A percentile compares a stretch with the other conserved stretches of the same genome.
Evolutionary conservation across 805 yeast genomes (phyloP).

Genomic region (Cyberlindnera mycetangii): DNA sequence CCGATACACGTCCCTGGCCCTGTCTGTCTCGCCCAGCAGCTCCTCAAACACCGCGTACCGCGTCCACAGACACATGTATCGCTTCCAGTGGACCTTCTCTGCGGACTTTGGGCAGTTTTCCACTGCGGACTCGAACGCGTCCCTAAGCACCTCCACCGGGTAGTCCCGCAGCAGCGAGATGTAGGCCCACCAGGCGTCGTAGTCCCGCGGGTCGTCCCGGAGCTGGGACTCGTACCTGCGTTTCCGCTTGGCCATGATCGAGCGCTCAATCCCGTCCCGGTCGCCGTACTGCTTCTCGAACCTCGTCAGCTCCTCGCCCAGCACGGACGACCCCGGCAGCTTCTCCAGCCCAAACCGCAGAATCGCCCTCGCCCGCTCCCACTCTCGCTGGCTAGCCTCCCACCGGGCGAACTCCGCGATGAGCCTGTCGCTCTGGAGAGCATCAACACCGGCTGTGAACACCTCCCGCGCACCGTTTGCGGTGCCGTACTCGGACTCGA

Average conservation of each 20-base stretch:
- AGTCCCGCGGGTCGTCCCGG: slow-evolving; percentile 48
- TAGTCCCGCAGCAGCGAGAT: slow-evolving; percentile 48
- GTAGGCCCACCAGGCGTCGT: slow-evolving; percentile 83
- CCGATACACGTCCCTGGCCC: slow-evolving; percentile 51
- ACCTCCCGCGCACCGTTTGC: slow-evolving; percentile 52
- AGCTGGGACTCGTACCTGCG: slow-evolving; percentile 51
- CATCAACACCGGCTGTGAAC: slow-evolving; percentile 64
- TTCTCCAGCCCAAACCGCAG: slow-evolving; percentile 48
- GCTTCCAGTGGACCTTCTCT: slow-evolving; percentile 53
- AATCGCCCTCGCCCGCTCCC: slow-evolving; percentile 60
- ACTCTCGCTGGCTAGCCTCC: slow-evolving; percentile 61
- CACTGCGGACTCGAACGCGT: slow-evolving; percentile 45
- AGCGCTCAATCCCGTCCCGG: slow-evolving; percentile 47
- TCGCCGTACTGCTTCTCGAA: slow-evolving; percentile 69
- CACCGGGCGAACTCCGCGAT: slow-evolving; percentile 61
- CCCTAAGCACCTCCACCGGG: slow-evolving; percentile 30
- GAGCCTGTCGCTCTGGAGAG: slow-evolving; percentile 38
- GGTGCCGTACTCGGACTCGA: slow-evolving; percentile 58
- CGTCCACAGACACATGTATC: slow-evolving; percentile 71
- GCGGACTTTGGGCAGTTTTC: slow-evolving; percentile 34
- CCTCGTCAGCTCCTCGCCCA: slow-evolving; percentile 30
- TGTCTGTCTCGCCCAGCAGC: slow-evolving; percentile 38
- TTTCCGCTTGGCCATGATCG: slow-evolving; percentile 52
- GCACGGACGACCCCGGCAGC: slow-evolving; percentile 41
- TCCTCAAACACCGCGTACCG: slow-evolving; percentile 64